Percentiles rank a stretch among this genome's conserved stretches.
Evolutionary conservation across 352 stramenopile genomes (phyloP).

Genomic region (Phytophthora capsici): DNA sequence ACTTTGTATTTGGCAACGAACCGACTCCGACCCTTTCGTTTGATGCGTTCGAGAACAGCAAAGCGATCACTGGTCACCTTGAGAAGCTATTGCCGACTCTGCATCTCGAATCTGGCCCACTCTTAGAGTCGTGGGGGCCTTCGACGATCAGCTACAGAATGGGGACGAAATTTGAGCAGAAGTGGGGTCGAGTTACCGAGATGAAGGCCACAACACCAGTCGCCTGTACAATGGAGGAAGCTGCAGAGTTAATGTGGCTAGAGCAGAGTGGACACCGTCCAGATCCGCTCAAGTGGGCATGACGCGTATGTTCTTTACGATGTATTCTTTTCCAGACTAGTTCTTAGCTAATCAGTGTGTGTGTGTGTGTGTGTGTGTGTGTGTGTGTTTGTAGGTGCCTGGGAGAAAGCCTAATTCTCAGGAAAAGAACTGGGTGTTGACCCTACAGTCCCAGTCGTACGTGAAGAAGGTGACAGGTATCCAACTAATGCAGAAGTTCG

Average conservation of each 20-base stretch:
- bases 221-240: constrained; percentile 12
- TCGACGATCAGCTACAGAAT: constrained; percentile 7
- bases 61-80: constrained; percentile 13
- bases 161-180: constrained; percentile 4
- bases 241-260: constrained; percentile 14
- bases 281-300: constrained; percentile 24
- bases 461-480: constrained; percentile 21
- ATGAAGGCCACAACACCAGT: constrained; percentile 24
- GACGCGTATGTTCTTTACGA: constrained; percentile 18
- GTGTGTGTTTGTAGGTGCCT: too few relatives aligned
- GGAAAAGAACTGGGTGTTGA: constrained; percentile 30
- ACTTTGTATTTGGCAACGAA: constrained; percentile 19
- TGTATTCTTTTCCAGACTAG: neutral
- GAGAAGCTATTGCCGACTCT: constrained; percentile 9
- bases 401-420: constrained; percentile 13
- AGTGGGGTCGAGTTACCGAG: constrained; percentile 10
- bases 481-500: constrained; percentile 27
- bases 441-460: constrained; percentile 8
- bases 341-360: neutral
- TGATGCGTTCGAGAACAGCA: constrained; percentile 17
- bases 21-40: constrained; percentile 5
- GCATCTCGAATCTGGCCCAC: constrained; percentile 6
- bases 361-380: too few relatives aligned
- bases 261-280: constrained; percentile 18
- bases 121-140: constrained; percentile 3